Evolutionary conservation across 192 early-diverging fungal genomes (phyloP), one percentile per base, ranked within the genome.

Genomic region (Backusella parvicylindrica): DNA sequence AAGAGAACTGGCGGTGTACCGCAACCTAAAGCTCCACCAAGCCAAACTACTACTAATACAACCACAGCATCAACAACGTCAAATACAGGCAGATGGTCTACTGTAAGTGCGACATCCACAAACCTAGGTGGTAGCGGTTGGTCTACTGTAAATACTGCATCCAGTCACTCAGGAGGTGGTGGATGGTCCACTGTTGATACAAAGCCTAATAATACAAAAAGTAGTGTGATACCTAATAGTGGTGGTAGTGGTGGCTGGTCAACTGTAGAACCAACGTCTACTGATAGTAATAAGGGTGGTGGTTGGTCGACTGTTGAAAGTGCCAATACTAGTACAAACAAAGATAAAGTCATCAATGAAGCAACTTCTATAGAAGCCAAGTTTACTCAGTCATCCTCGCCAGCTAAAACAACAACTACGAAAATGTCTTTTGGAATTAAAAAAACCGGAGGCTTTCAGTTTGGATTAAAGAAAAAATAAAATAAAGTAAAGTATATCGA

Each of bases 1-100:
- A 84, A 86, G 47, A 81, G 72, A 66, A 73, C 81, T 31, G 84
- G 78, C 1, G 77, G 71, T 7, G 35, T 35, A 35, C 6, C 18
- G 41, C 8, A 28, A 37, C 49, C 41, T 37, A 15, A 35, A 21
- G 2, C 38, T 5, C 37, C 68, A 13, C 38, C 56, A 40, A 9
- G n/a, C 37, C 41, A n/a, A 78, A 12, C 37, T 6, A 18, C 26
- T 21, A 23, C 21, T 5, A n/a, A 12, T 68, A 32, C 49, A 32
- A 38, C 49, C 3, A n/a, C n/a, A n/a, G n/a, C n/a, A n/a, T n/a
- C n/a, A n/a, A 11, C 15, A 49, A 28, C 56, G 2, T 4, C 18
- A 43, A 32, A 9, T 2, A 65, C 49, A 64, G 32, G 68, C n/a
- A 56, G 68, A 21, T 76, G 53, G 75, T 23, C 68, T 31, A 49